phyloP scores from a whole-genome alignment of 1,139 yeast species.

The Geotrichum cucujoidarum region DNA sequence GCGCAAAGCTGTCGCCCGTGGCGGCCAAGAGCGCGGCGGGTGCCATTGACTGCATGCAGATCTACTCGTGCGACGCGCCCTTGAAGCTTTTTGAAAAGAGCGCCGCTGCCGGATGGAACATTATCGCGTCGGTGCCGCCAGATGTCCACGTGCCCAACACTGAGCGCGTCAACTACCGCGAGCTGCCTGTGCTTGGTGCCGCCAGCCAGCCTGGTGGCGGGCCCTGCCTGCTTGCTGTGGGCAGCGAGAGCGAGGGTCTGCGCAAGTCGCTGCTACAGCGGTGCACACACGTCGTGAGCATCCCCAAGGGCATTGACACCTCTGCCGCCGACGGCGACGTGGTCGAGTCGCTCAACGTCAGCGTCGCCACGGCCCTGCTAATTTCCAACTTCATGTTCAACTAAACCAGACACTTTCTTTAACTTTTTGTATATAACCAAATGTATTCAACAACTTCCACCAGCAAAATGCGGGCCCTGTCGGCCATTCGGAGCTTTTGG shows the following conservation, averaged over 20 bases:
- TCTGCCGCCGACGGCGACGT: conserved; percentile 36
- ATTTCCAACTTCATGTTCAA: conserved; percentile 41
- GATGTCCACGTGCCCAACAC: conserved; percentile 21
- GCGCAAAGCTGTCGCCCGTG: conserved; percentile 70
- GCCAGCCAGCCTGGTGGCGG: conserved; percentile 34
- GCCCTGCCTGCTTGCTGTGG: conserved; percentile 71
- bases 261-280: conserved; percentile 58
- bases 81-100: conserved; percentile 56
- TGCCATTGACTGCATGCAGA: conserved; percentile 69
- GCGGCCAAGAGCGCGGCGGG: conserved; percentile 76
- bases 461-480: too few species aligned
- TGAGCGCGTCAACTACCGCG: conserved; percentile 40
- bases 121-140: conserved; percentile 57
- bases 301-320: conserved; percentile 29
- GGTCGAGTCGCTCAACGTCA: conserved; percentile 81
- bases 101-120: conserved; percentile 60
- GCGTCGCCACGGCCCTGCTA: conserved; percentile 78
- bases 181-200: conserved; percentile 34
- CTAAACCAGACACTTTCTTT: too few species aligned
- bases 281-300: conserved; percentile 60
- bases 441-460: too few species aligned
- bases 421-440: too few species aligned
- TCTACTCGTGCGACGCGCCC: conserved; percentile 56
- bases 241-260: conserved; percentile 82
- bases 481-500: too few species aligned